Percentiles rank a stretch among this genome's conserved stretches.
phyloP scores from a whole-genome alignment of 345 rosid genomes.

The Moringa oleifera region DNA sequence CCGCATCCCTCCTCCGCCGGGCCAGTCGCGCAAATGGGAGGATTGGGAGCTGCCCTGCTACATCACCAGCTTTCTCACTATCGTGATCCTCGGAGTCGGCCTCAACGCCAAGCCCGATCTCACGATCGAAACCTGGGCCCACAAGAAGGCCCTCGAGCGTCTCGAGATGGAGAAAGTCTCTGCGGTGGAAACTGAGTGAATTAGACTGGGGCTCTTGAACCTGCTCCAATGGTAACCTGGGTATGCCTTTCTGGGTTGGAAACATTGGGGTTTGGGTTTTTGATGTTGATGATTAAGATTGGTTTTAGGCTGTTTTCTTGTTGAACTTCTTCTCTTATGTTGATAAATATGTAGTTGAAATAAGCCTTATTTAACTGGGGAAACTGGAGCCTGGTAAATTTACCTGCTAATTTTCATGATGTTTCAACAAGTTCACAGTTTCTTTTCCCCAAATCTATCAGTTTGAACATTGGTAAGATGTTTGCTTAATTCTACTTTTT shows the following conservation, averaged over 20 bases:
- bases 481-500: background rate
- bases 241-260: slow-evolving; percentile 16
- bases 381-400: background rate
- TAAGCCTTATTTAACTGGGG: background rate
- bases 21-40: slow-evolving; percentile 91
- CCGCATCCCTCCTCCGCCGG: slow-evolving; percentile 67
- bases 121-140: slow-evolving; percentile 98
- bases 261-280: background rate
- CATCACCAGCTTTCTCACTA: slow-evolving; percentile 89
- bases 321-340: background rate
- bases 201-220: background rate
- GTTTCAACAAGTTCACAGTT: background rate
- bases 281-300: background rate
- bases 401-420: background rate
- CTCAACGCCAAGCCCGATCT: slow-evolving; percentile 99
- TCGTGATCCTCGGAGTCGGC: slow-evolving; percentile 95
- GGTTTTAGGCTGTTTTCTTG: background rate
- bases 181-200: slow-evolving; percentile 21
- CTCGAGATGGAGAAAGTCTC: slow-evolving; percentile 64
- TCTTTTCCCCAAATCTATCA: background rate
- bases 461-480: too few relatives aligned
- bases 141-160: slow-evolving; percentile 89
- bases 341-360: background rate
- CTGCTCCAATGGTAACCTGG: slow-evolving; percentile 15
- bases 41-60: slow-evolving; percentile 99